Evolutionary conservation across 2,329 filamentous ascomycete genomes (phyloP).

Genomic region (Colletotrichum echinochloae): DNA sequence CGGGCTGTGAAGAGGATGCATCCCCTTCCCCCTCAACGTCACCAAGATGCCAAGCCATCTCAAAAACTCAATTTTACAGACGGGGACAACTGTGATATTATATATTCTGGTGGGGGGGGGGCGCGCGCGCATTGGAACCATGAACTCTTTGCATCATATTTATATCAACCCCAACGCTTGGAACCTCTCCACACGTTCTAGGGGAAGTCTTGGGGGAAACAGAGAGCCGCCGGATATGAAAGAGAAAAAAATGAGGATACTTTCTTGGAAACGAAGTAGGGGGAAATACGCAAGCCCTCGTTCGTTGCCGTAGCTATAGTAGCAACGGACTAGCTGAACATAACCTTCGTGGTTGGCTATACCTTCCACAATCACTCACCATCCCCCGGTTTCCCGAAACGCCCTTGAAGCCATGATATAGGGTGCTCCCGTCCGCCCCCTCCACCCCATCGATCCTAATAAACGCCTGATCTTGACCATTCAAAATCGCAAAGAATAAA

Average conservation of each 20-base stretch:
- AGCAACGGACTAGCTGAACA: background rate
- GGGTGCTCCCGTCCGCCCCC: background rate
- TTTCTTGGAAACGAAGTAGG: background rate
- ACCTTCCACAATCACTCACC: background rate
- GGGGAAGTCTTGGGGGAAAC: background rate
- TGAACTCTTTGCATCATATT: background rate
- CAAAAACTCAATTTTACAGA: background rate
- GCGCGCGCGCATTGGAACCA: background rate
- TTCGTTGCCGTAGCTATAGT: constrained; percentile 12
- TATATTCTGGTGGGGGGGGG: background rate
- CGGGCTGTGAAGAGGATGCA: no score
- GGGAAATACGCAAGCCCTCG: background rate
- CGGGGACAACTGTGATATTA: background rate
- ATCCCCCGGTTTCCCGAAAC: background rate
- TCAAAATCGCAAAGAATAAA: constrained; percentile 14
- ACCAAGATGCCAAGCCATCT: background rate
- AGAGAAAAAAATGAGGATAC: background rate
- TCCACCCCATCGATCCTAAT: constrained; percentile 10
- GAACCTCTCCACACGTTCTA: background rate
- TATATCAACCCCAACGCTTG: background rate
- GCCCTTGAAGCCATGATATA: constrained; percentile 19
- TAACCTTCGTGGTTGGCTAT: background rate
- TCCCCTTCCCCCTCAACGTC: background rate
- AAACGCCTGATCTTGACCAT: constrained; percentile 26
- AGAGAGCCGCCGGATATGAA: background rate